phyloP scores from a whole-genome alignment of 257 asterid species.

The Nicotiana otophora region DNA sequence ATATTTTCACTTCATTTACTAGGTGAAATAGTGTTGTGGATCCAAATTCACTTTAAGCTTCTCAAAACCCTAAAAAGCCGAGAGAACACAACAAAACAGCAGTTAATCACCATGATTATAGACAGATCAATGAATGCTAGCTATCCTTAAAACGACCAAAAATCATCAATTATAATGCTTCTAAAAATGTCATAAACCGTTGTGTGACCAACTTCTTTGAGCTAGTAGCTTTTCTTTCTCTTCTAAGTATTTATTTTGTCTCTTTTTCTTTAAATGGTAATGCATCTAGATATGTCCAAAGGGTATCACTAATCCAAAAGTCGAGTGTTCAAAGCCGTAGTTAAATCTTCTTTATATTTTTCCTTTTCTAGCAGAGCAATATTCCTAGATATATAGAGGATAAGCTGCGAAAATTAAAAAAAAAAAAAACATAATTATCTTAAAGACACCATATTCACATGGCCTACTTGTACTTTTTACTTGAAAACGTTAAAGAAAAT shows the following conservation, averaged over 20 bases:
- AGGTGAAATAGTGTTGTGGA: too few species aligned
- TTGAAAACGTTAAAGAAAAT: background rate
- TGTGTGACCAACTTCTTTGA: background rate
- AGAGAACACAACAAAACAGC: too few species aligned
- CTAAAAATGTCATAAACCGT: background rate
- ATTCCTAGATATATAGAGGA: too few species aligned
- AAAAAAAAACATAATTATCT: background rate
- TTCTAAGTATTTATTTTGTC: background rate
- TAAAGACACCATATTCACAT: slow-evolving; percentile 7
- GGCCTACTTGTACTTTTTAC: background rate
- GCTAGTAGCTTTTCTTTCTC: background rate
- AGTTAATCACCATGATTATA: background rate
- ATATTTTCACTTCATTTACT: too few species aligned
- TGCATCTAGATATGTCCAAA: background rate
- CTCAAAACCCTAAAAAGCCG: background rate
- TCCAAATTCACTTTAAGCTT: background rate
- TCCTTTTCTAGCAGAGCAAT: background rate
- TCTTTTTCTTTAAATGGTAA: background rate
- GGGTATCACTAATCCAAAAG: background rate
- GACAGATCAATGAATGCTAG: too few species aligned
- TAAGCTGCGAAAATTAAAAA: background rate
- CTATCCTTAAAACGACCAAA: too few species aligned
- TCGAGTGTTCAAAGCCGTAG: background rate
- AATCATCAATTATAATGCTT: background rate
- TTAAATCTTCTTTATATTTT: background rate